Evolutionary conservation across 495 filamentous ascomycete genomes (phyloP), one percentile per base, ranked within the genome.

Genomic region (Hypomontagnella submonticulosa): DNA sequence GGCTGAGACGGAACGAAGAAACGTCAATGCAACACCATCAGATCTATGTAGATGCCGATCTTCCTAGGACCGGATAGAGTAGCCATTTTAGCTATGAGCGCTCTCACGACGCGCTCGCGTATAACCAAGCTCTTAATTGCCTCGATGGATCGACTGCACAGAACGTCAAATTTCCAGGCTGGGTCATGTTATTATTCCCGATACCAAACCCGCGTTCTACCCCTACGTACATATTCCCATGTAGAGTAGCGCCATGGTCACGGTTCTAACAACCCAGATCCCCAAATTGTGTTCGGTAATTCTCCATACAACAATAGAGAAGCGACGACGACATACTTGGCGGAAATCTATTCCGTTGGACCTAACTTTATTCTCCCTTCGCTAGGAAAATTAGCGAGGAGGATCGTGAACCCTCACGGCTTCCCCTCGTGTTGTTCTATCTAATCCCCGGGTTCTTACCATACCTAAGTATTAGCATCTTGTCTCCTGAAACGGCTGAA

Each of bases 1-100:
- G 43, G 54, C 37, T 60, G 66, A 63, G 66, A 69, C 66, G 56
- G 38, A 8, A 50, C 13, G 37, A 62, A 34, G 52, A 55, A 68
- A 47, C 37, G 37, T 57, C 60, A 63, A 63, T 57, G 50, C 38
- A 59, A 51, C 30, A 50, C 19, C 56, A 30, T 60, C 65, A 42
- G 65, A 68, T 68, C 65, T 60, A 27, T 27, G 23, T 27, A 46
- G 43, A 50, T 59, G 65, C 8, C 38, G 42, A 63, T 63, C 58
- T 57, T 47, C 44, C 41, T 50, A 11, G 42, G 37, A 4, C 48
- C 49, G 47, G 46, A 57, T 52, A 52, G 11, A 23, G 23, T 54
- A 65, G 38, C 23, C 48, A 54, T 15, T 37, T 49, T 54, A 33
- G 19, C 54, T 33, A 32, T 23, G 15, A 20, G 32, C 12, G 16